Percentiles rank a stretch among this genome's conserved stretches.
Conservation (phyloP, 1,139 yeast species). For the Schizosaccharomyces versatilis region DNA sequence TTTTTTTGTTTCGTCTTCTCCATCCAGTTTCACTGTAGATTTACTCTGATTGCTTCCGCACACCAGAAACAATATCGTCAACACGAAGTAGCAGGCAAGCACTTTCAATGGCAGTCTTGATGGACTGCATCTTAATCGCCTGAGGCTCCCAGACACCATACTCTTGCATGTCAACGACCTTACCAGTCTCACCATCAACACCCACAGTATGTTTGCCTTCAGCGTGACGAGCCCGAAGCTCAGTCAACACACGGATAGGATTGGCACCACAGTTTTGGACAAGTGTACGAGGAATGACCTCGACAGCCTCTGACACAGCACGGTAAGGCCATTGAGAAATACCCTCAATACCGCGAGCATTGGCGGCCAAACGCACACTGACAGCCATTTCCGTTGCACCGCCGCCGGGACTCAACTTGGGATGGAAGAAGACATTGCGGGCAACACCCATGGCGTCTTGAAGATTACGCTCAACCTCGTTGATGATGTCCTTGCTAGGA, state of each 20-base stretch:
- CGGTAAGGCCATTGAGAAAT: constrained; percentile 96
- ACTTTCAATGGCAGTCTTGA: constrained; percentile 91
- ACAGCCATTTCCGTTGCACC: constrained; percentile 99
- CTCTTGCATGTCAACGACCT: constrained; percentile 80
- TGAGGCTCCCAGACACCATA: constrained; percentile 99
- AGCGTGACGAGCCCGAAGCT: constrained; percentile 89
- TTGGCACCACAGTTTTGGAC: constrained; percentile 96
- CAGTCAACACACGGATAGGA: constrained; percentile 72
- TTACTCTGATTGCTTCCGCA: constrained; percentile 29
- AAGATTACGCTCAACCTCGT: constrained; percentile 87
- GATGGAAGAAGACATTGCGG: constrained; percentile 84
- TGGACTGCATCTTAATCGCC: constrained; percentile 86
- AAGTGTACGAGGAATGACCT: constrained; percentile 89
- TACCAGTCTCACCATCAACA: constrained; percentile 85
- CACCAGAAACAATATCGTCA: constrained; percentile 94
- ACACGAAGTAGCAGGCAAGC: constrained; percentile 86
- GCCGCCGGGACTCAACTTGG: constrained; percentile 91
- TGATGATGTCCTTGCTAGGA: constrained; percentile 86
- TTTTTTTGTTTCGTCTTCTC: no score
- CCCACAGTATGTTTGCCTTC: constrained; percentile 66
- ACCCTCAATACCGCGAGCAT: constrained; percentile 82
- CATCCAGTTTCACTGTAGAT: no score
- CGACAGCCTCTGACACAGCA: constrained; percentile 96
- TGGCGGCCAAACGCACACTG: constrained; percentile 66
- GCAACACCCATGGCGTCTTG: constrained; percentile 98